Conservation (phyloP, 129 eudicot genomes). For the sunflower (Helianthus annuus) region DNA sequence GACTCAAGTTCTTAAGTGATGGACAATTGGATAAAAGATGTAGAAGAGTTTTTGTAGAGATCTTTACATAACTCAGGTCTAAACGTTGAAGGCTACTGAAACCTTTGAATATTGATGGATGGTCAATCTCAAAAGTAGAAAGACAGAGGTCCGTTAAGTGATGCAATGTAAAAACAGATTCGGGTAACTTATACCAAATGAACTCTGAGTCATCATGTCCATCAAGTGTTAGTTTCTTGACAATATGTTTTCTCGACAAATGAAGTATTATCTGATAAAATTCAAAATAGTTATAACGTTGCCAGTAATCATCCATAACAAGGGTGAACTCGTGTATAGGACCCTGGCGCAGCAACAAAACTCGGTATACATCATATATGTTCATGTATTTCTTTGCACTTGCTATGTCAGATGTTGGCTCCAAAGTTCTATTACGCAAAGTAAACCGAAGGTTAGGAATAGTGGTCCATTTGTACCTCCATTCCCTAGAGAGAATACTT, state of each 20-base stretch:
- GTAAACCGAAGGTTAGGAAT: too few relatives aligned
- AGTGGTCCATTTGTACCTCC: neutral
- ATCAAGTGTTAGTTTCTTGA: neutral
- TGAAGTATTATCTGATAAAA: too few relatives aligned
- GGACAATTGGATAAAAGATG: conserved; percentile 1
- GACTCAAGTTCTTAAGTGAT: neutral
- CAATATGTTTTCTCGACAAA: too few relatives aligned
- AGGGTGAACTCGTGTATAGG: neutral
- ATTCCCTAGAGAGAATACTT: neutral
- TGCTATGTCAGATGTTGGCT: neutral
- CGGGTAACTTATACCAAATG: neutral
- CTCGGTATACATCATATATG: neutral
- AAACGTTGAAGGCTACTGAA: neutral
- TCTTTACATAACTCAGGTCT: neutral
- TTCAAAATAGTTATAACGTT: too few relatives aligned
- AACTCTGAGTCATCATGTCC: too few relatives aligned
- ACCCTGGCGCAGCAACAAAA: neutral
- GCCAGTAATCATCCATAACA: neutral
- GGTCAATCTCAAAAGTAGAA: neutral
- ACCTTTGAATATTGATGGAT: neutral
- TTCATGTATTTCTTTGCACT: neutral
- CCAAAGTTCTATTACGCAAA: too few relatives aligned
- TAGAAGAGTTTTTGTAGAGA: neutral
- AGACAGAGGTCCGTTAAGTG: conserved; percentile 13
- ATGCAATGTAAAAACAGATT: neutral